Base-by-base conservation (phyloP, 2,329 filamentous ascomycete genomes). In the Ramichloridium luteum region DNA sequence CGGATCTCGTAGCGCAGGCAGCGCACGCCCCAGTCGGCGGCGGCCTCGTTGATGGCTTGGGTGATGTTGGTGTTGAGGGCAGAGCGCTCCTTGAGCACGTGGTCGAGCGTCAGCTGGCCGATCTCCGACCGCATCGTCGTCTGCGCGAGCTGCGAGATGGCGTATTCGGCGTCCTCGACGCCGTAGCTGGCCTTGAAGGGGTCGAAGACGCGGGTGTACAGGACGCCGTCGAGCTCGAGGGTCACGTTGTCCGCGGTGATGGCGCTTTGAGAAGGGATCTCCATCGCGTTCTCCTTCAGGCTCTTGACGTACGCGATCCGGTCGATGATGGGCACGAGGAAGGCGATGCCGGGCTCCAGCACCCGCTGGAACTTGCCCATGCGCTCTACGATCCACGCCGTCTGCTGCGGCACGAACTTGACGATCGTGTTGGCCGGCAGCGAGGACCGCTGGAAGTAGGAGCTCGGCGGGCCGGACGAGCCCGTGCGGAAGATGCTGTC, bases 101-200 rank as follows among this genome's bases (percentile, higher is more conserved):
- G 88, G 60, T 98, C 90, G 48, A 98, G 80, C 1, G 84, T 82
- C 38, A 98, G 70, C 59, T 96, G 90, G 43, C 90, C 90, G 50
- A 98, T 98, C 60, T 98, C 90, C 51, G 81, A 92, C 50, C 90
- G 84, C 90, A 98, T 98, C 1, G 90, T 96, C 8, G 90, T 98
- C 63, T 98, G 90, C 11, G 90, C 90, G 28, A 98, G 77, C 56
- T 98, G 90, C 6, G 83, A 90, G 56, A 98, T 96, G 58, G 90
- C 90, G 59, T 98, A 98, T 58, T 98, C 90, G 40, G 90, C 88
- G 55, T 98, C 90, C 62, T 98, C 90, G 17, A 98, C 90, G 22
- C 90, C 90, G 56, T 98, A 98, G 60, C 85, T 93, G 43, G 90
- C 90, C 63, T 96, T 98, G 62, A 93, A 98, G 8, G 90, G 88